Percentiles rank a stretch among this genome's conserved stretches.
Evolutionary conservation across 495 filamentous ascomycete species (phyloP).

Genomic region (Pseudevernia furfuracea): DNA sequence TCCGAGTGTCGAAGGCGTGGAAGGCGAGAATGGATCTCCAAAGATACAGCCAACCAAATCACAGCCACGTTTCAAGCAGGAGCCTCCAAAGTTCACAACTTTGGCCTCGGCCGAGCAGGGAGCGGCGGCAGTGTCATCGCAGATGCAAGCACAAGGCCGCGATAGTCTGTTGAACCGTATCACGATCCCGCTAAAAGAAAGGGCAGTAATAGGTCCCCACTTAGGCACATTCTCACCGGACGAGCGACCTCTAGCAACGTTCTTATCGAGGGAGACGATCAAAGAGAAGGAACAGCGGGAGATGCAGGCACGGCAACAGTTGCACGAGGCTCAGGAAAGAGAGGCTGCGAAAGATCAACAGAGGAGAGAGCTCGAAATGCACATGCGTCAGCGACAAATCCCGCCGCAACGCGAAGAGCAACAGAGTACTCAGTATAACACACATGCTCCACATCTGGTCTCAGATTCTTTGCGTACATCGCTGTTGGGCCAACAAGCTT

Average conservation of each 20-base stretch:
- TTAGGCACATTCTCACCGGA: conserved; percentile 21
- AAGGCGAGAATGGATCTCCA: conserved; percentile 46
- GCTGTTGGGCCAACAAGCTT: conserved; percentile 25
- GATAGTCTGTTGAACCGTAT: conserved; percentile 16
- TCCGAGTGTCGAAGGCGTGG: conserved; percentile 48
- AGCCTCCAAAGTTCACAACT: conserved; percentile 29
- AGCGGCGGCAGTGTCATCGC: conserved; percentile 27
- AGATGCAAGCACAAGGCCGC: conserved; percentile 14
- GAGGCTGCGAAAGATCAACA: conserved; percentile 6
- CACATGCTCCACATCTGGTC: conserved; percentile 32
- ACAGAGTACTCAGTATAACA: conserved; percentile 36
- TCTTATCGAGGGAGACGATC: conserved; percentile 6
- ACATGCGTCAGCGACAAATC: conserved; percentile 13
- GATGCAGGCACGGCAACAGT: conserved; percentile 22
- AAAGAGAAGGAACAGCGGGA: conserved; percentile 31
- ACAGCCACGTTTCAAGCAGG: conserved; percentile 23
- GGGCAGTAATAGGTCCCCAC: conserved; percentile 17
- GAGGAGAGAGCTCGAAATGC: conserved; percentile 8
- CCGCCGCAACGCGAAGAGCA: conserved; percentile 24
- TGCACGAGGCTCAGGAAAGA: conserved; percentile 11
- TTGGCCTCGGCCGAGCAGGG: conserved; percentile 34
- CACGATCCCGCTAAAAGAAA: conserved; percentile 18
- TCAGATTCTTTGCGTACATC: conserved; percentile 28
- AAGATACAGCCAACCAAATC: conserved; percentile 35
- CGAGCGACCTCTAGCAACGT: conserved; percentile 14